Conservation (phyloP, 2,329 filamentous ascomycete species). For the Pseudocercospora musae region DNA sequence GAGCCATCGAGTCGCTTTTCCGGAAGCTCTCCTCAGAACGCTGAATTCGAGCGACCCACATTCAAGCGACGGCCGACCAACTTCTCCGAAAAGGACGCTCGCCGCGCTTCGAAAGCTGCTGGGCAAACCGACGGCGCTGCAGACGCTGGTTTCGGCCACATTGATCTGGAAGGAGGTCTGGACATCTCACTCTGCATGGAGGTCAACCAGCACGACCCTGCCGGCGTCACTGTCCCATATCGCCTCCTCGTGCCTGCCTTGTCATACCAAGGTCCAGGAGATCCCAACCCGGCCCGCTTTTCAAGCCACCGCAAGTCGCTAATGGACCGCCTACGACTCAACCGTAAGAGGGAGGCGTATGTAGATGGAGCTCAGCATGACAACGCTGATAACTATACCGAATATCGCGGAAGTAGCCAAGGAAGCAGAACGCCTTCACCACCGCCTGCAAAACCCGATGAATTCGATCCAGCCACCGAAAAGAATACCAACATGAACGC, state of each 20-base stretch:
- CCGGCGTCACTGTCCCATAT: slow-evolving; percentile 85
- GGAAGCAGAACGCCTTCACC: slow-evolving; percentile 8
- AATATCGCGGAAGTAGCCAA: slow-evolving; percentile 17
- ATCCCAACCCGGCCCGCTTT: slow-evolving; percentile 28
- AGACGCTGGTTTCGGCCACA: slow-evolving; percentile 51
- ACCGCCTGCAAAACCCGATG: slow-evolving; percentile 7
- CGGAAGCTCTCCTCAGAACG: slow-evolving; percentile 1
- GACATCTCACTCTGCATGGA: slow-evolving; percentile 89
- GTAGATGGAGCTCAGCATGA: slow-evolving; percentile 2
- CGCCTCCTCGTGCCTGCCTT: slow-evolving; percentile 79
- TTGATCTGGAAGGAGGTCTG: slow-evolving; percentile 78
- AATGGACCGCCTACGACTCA: slow-evolving; percentile 21
- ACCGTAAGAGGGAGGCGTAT: slow-evolving; percentile 15
- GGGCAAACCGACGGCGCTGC: slow-evolving; percentile 46
- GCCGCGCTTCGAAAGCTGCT: slow-evolving; percentile 29
- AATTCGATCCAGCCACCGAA: slow-evolving; percentile 11
- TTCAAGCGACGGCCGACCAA: slow-evolving; percentile 47
- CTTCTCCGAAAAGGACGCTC: slow-evolving; percentile 40
- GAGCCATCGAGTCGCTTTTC: slow-evolving; percentile 9
- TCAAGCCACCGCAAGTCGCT: slow-evolving; percentile 21
- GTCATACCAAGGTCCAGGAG: slow-evolving; percentile 40
- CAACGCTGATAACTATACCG: slow-evolving; percentile 18
- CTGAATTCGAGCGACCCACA: slow-evolving; percentile 32
- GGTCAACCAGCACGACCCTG: slow-evolving; percentile 77
- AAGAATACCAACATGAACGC: slow-evolving; percentile 16